phyloP scores from a whole-genome alignment of 495 filamentous ascomycete species.

The Astrothelium macrocarpum region DNA sequence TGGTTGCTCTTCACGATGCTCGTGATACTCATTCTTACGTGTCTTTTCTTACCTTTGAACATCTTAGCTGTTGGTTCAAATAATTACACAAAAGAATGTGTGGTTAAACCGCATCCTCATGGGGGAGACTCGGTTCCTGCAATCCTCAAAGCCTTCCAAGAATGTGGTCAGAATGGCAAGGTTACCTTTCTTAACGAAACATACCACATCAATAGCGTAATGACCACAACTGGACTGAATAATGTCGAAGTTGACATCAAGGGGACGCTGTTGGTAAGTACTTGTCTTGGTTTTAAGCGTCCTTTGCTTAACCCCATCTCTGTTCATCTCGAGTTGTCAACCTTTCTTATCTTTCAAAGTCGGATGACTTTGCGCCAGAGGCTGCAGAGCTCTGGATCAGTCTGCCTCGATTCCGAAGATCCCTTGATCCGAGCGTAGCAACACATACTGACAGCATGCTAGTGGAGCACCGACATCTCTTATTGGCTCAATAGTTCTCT shows the following conservation, averaged over 20 bases:
- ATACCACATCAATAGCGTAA: constrained; percentile 34
- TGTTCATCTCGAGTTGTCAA: no score
- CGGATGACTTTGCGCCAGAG: neutral
- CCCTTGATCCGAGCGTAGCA: neutral
- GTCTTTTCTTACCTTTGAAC: neutral
- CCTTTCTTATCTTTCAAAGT: constrained; percentile 10
- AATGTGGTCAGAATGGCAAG: constrained; percentile 33
- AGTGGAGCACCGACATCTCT: constrained; percentile 34
- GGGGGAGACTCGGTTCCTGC: constrained; percentile 25
- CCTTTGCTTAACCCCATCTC: no score
- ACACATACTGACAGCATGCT: neutral
- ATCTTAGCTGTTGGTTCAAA: neutral
- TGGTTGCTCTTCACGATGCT: neutral
- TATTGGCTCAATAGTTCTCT: constrained; percentile 41
- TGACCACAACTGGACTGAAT: constrained; percentile 39
- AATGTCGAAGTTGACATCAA: constrained; percentile 34
- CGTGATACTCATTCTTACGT: neutral
- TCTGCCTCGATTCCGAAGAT: constrained; percentile 8
- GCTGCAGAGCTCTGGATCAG: neutral
- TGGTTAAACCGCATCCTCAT: neutral
- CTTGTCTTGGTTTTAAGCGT: neutral
- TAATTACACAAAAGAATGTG: neutral
- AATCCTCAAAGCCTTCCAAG: constrained; percentile 35
- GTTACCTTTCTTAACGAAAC: constrained; percentile 34
- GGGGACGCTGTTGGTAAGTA: constrained; percentile 22